Percentiles rank a stretch among this genome's conserved stretches.
These are phyloP conservation scores for Cladophialophora psammophila DNA, from an alignment of 2,329 filamentous ascomycete genomes.

Conservation along the genomic window DNA sequence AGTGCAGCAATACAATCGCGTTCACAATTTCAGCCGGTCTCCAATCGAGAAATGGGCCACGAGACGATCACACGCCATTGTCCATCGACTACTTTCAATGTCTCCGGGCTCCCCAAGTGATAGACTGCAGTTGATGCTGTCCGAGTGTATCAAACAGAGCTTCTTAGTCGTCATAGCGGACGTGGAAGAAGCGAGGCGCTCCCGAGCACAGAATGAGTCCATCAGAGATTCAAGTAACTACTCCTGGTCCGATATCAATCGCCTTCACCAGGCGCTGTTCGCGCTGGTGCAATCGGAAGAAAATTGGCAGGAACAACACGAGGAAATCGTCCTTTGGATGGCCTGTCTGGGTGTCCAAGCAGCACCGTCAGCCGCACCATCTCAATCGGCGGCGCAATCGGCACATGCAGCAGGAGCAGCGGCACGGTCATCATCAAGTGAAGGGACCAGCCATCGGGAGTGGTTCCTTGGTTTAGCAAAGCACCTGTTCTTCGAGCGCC, in stretches of 20 bases:
- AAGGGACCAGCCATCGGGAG: conserved; percentile 10
- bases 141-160: conserved; percentile 27
- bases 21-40: conserved; percentile 19
- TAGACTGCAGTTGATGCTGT: conserved; percentile 8
- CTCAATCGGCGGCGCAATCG: not conserved
- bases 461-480: conserved; percentile 27
- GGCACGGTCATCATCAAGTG: not conserved
- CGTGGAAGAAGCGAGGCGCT: conserved; percentile 7
- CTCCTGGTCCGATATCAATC: conserved; percentile 18
- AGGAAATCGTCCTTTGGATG: conserved; percentile 32
- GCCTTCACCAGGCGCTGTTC: conserved; percentile 17
- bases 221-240: conserved; percentile 8
- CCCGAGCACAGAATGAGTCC: not conserved
- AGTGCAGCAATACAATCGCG: conserved; percentile 25
- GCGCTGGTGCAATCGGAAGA: conserved; percentile 9
- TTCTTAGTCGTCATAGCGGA: conserved; percentile 24
- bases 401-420: not conserved
- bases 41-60: conserved; percentile 21
- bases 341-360: conserved; percentile 23
- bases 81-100: conserved; percentile 28
- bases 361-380: not conserved
- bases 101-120: conserved; percentile 1
- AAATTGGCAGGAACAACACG: conserved; percentile 18
- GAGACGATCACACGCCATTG: conserved; percentile 20
- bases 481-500: conserved; percentile 10